phyloP scores from a whole-genome alignment of 371 early-diverging fungal genomes.

The Saksenaea vasiformis region DNA sequence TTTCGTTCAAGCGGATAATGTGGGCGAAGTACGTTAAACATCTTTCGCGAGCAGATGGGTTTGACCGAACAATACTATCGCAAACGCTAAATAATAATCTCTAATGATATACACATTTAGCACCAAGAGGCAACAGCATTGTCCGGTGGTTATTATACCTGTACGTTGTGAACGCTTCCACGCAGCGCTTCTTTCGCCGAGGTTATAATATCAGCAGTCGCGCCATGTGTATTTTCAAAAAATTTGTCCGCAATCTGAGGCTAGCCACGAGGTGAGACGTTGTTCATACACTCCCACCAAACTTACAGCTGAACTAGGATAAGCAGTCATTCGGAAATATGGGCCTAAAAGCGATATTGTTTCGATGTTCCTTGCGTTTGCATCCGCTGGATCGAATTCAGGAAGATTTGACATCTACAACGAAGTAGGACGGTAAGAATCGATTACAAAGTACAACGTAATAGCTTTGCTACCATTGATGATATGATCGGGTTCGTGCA shows the following conservation, averaged over 20 bases:
- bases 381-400: conserved; percentile 63
- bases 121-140: not conserved
- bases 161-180: conserved; percentile 62
- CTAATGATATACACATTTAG: conserved; percentile 29
- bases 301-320: conserved; percentile 58
- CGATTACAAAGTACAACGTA: not conserved
- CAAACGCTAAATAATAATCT: conserved; percentile 63
- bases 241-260: conserved; percentile 64
- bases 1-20: conserved; percentile 67
- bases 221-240: conserved; percentile 60
- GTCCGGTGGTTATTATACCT: conserved; percentile 36
- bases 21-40: conserved; percentile 68
- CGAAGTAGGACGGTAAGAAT: conserved; percentile 19
- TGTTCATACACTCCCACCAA: not conserved
- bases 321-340: conserved; percentile 65
- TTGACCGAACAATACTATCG: conserved; percentile 74
- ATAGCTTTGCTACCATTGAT: conserved; percentile 42
- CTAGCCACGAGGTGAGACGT: conserved; percentile 20
- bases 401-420: conserved; percentile 49
- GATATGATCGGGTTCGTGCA: conserved; percentile 59
- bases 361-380: conserved; percentile 64
- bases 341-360: conserved; percentile 74
- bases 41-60: conserved; percentile 56
- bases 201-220: conserved; percentile 55
- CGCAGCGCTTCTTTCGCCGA: conserved; percentile 71